Conservation (phyloP, 148 eudicot species). For the Mesembryanthemum crystallinum region DNA sequence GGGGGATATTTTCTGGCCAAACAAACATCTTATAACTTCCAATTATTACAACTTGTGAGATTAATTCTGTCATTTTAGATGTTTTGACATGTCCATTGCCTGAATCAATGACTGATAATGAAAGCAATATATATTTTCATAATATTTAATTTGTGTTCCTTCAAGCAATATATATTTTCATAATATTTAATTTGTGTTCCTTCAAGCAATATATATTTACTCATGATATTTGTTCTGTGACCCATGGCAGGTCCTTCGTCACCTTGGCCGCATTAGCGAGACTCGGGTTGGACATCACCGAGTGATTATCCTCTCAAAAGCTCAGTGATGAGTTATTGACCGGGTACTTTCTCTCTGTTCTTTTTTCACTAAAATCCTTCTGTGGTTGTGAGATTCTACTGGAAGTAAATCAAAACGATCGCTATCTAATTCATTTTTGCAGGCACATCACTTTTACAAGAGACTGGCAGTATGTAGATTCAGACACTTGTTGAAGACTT, state of each 20-base stretch:
- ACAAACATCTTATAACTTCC: background rate
- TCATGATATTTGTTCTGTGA: background rate
- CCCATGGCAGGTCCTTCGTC: conserved; percentile 71
- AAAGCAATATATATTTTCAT: background rate
- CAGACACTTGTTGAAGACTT: conserved; percentile 2
- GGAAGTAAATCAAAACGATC: background rate
- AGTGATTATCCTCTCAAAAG: conserved; percentile 66
- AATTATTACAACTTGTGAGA: background rate
- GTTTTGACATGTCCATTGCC: background rate
- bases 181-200: background rate
- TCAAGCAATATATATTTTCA: background rate
- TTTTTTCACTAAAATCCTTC: background rate
- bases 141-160: background rate
- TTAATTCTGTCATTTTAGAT: background rate
- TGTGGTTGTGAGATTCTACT: background rate
- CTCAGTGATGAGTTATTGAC: conserved; percentile 33
- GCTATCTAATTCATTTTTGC: background rate
- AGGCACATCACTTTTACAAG: conserved; percentile 14
- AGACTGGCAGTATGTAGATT: background rate
- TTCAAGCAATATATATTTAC: background rate
- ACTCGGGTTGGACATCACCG: conserved; percentile 80
- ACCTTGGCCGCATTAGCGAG: conserved; percentile 84
- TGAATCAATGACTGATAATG: background rate
- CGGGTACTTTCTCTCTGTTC: conserved; percentile 10
- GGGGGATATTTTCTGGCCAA: background rate